Percentiles rank a stretch among this genome's conserved stretches.
phyloP scores from a whole-genome alignment of 495 filamentous ascomycete species.

The Aspergillus incahuasiensis region DNA sequence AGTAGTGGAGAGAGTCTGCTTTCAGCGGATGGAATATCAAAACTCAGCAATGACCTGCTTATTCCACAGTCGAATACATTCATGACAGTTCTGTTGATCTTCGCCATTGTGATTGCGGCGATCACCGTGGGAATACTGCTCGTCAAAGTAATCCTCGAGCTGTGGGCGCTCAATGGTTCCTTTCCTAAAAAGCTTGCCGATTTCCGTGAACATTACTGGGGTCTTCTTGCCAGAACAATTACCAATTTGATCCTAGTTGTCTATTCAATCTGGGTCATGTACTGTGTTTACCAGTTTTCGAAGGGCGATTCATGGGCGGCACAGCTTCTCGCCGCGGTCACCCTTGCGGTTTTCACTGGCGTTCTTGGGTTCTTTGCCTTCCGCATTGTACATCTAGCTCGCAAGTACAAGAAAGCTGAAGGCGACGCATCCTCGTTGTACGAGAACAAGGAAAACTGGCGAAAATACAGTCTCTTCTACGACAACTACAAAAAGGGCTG shows the following conservation, averaged over 20 bases:
- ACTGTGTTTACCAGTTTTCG: slow-evolving; percentile 93
- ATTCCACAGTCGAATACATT: slow-evolving; percentile 90
- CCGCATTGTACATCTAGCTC: slow-evolving; percentile 75
- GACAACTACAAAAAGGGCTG: slow-evolving; percentile 88
- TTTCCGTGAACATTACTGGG: slow-evolving; percentile 97
- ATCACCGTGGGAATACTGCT: slow-evolving; percentile 85
- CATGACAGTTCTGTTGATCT: slow-evolving; percentile 89
- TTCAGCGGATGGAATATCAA: slow-evolving; percentile 64
- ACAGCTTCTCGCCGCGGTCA: slow-evolving; percentile 77
- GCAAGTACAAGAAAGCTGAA: slow-evolving; percentile 64
- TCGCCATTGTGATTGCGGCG: slow-evolving; percentile 77
- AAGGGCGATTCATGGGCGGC: slow-evolving; percentile 95
- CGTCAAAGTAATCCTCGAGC: slow-evolving; percentile 86
- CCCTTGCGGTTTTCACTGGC: slow-evolving; percentile 72
- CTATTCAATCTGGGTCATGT: slow-evolving; percentile 93
- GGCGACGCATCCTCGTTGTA: slow-evolving; percentile 72
- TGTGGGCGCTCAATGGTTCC: slow-evolving; percentile 83
- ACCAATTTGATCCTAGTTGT: slow-evolving; percentile 87
- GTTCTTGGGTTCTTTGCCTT: slow-evolving; percentile 73
- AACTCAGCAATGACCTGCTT: slow-evolving; percentile 68
- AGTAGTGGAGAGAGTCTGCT: slow-evolving; percentile 26
- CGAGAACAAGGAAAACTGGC: slow-evolving; percentile 86
- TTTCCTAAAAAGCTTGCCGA: slow-evolving; percentile 76
- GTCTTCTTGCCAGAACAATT: slow-evolving; percentile 78
- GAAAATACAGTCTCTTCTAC: slow-evolving; percentile 96